phyloP scores from a whole-genome alignment of 2,329 filamentous ascomycete species.

The Penicillium sp. region DNA sequence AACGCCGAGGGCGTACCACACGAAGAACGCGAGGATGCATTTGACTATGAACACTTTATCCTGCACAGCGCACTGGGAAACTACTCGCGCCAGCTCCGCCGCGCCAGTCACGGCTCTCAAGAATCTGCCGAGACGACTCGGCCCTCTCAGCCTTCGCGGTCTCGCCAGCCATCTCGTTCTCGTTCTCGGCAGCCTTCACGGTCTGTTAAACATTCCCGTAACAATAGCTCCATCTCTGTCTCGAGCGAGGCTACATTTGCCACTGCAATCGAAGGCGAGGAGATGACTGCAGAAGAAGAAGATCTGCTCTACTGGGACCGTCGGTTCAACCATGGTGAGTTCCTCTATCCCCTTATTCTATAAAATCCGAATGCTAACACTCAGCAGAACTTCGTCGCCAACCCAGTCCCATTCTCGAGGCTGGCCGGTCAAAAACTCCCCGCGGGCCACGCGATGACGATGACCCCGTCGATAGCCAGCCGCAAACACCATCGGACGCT shows the following conservation, averaged over 20 bases:
- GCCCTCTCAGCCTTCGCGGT: slow-evolving; percentile 13
- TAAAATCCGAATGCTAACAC: slow-evolving; percentile 3
- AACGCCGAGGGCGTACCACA: slow-evolving; percentile 64
- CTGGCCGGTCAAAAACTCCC: slow-evolving; percentile 21
- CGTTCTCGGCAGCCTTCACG: slow-evolving; percentile 3
- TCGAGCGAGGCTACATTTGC: slow-evolving; percentile 61
- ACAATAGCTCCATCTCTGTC: slow-evolving; percentile 55
- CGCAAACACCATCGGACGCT: slow-evolving; percentile 17
- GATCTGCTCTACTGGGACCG: slow-evolving; percentile 40
- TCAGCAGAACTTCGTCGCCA: slow-evolving; percentile 27
- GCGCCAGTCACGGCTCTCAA: slow-evolving; percentile 37
- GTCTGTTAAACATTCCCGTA: slow-evolving; percentile 43
- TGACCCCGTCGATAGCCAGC: slow-evolving; percentile 3
- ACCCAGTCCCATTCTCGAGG: slow-evolving; percentile 13
- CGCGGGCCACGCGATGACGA: slow-evolving; percentile 15
- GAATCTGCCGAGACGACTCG: slow-evolving; percentile 52
- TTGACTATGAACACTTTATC: slow-evolving; percentile 96
- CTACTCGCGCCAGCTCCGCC: slow-evolving; percentile 35
- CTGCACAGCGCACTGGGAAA: slow-evolving; percentile 85
- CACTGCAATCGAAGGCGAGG: slow-evolving; percentile 55
- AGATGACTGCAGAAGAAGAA: slow-evolving; percentile 33
- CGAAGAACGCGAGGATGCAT: slow-evolving; percentile 89
- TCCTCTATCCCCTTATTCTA: neutral
- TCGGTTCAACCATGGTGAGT: slow-evolving; percentile 34
- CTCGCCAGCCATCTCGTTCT: neutral